A percentile compares a stretch with the other conserved stretches of the same genome.
Evolutionary conservation across 2,329 filamentous ascomycete genomes (phyloP).

Genomic region (Aspergillus luchuensis): DNA sequence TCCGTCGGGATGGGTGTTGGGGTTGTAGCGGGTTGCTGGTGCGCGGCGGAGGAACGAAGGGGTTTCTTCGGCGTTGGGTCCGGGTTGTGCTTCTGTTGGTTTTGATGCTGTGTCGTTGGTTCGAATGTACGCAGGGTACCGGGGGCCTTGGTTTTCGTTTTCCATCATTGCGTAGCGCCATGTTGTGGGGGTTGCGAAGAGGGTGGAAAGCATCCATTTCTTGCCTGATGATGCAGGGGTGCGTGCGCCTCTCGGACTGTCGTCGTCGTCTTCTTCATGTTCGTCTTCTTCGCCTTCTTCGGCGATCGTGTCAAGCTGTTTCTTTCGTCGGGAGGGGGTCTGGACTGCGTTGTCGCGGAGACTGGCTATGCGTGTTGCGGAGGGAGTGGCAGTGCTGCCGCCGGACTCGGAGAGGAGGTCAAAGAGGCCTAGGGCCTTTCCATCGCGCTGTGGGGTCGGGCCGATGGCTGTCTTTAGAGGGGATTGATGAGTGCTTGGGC

Average conservation of each 20-base stretch:
- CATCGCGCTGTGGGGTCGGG: slow-evolving; percentile 53
- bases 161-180: slow-evolving; percentile 47
- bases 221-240: slow-evolving; percentile 49
- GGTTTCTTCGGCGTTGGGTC: slow-evolving; percentile 27
- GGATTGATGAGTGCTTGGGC: slow-evolving; percentile 36
- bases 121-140: neutral
- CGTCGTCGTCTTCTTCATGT: slow-evolving; percentile 28
- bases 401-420: slow-evolving; percentile 49
- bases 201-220: slow-evolving; percentile 47
- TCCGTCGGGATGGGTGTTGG: neutral
- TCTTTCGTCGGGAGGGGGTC: slow-evolving; percentile 40
- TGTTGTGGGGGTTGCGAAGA: slow-evolving; percentile 50
- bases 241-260: slow-evolving; percentile 29
- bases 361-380: slow-evolving; percentile 30
- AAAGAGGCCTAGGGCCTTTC: slow-evolving; percentile 51
- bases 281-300: slow-evolving; percentile 33
- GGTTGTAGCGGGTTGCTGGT: slow-evolving; percentile 33
- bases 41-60: slow-evolving; percentile 44
- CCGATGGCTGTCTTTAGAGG: slow-evolving; percentile 47
- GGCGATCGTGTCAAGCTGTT: slow-evolving; percentile 32
- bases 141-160: slow-evolving; percentile 27
- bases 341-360: slow-evolving; percentile 32
- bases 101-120: neutral
- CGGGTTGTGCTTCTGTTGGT: accelerated
- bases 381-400: slow-evolving; percentile 38